Evolutionary conservation across 228 moss, liverwort and hornwort genomes (phyloP).

Genomic region (Sphagnum magellanicum): DNA sequence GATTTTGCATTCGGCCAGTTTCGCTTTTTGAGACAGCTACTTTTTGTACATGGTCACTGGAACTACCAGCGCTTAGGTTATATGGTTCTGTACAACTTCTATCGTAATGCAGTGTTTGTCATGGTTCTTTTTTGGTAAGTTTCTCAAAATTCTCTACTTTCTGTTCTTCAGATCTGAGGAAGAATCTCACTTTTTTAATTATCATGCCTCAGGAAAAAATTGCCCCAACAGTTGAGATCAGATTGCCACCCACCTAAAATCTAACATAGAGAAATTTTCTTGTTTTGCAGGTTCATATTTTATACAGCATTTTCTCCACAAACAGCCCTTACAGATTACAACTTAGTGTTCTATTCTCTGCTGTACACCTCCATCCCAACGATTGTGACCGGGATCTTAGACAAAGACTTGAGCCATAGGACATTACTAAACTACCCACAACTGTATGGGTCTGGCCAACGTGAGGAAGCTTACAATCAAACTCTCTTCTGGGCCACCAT

Average conservation of each 20-base stretch:
- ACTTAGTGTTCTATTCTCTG: slow-evolving; percentile 74
- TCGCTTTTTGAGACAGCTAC: slow-evolving; percentile 56
- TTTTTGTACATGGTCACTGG: slow-evolving; percentile 92
- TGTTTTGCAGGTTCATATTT: slow-evolving; percentile 26
- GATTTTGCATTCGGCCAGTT: slow-evolving; percentile 79
- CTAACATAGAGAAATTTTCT: not conserved
- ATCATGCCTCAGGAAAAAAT: not conserved
- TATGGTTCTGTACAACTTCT: slow-evolving; percentile 91
- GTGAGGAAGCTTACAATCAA: slow-evolving; percentile 44
- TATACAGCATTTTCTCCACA: slow-evolving; percentile 76
- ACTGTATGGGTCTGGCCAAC: slow-evolving; percentile 44
- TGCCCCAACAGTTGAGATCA: not conserved
- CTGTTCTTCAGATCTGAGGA: not conserved
- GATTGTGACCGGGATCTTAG: slow-evolving; percentile 42
- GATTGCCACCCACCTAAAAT: not conserved
- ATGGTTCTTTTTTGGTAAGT: slow-evolving; percentile 83
- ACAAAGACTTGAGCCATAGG: slow-evolving; percentile 41
- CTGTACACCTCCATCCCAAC: slow-evolving; percentile 60
- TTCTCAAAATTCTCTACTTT: not conserved
- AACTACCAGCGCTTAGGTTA: slow-evolving; percentile 80
- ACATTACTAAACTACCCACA: slow-evolving; percentile 33
- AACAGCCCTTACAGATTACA: slow-evolving; percentile 85
- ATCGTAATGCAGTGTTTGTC: slow-evolving; percentile 87
- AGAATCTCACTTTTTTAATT: not conserved
- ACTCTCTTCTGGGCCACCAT: slow-evolving; percentile 44